Evolutionary conservation across 148 eudicot species (phyloP).

Genomic region (Drosera capensis): DNA sequence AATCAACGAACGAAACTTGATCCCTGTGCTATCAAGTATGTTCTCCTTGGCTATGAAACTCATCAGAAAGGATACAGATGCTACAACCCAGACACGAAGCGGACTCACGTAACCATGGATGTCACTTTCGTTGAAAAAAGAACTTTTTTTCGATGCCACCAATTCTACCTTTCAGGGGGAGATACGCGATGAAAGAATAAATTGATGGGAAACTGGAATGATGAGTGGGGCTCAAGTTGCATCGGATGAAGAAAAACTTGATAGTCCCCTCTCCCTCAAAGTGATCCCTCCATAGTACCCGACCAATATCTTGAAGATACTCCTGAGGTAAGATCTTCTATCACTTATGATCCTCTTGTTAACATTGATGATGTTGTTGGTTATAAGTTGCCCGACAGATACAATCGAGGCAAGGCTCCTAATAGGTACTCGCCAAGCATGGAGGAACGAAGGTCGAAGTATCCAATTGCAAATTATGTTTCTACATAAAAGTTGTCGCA

Average conservation of each 20-base stretch:
- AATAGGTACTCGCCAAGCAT: background rate
- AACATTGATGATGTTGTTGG: background rate
- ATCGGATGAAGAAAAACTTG: background rate
- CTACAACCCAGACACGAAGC: background rate
- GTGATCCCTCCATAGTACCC: background rate
- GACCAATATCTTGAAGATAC: conserved; percentile 1
- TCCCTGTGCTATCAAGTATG: background rate
- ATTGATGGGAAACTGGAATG: background rate
- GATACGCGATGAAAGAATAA: background rate
- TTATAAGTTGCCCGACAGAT: background rate
- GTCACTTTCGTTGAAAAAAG: conserved; percentile 2
- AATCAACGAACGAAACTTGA: background rate
- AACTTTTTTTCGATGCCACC: background rate
- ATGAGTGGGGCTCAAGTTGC: background rate
- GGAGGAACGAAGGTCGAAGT: background rate
- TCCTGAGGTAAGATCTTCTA: conserved; percentile 1
- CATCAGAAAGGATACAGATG: conserved; percentile 2
- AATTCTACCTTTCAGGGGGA: background rate
- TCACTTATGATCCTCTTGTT: background rate
- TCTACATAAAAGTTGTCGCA: background rate
- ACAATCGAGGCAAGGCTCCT: conserved; percentile 1
- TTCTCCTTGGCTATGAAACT: background rate
- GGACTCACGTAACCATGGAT: background rate
- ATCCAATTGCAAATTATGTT: conserved; percentile 2
- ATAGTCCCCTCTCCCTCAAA: background rate